These are phyloP conservation scores for Parastagonospora avenae DNA, from an alignment of 2,329 filamentous ascomycete species.

Conservation along the genomic window DNA sequence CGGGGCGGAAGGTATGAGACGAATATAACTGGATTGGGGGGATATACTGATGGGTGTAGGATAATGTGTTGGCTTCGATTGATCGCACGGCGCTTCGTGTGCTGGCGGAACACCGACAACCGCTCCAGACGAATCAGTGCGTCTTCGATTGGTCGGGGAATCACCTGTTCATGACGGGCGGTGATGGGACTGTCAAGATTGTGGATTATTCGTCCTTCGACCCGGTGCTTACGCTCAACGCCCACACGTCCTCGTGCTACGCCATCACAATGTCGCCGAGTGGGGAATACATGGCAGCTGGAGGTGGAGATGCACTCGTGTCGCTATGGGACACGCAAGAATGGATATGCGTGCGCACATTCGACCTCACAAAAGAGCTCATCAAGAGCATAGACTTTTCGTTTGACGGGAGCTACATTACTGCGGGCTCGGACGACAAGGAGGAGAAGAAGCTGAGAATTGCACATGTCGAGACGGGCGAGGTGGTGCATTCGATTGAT, in stretches of 20 bases:
- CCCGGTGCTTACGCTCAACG: slow-evolving; percentile 65
- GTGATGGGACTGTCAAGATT: slow-evolving; percentile 72
- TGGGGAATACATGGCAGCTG: slow-evolving; percentile 73
- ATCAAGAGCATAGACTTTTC: slow-evolving; percentile 76
- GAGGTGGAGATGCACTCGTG: slow-evolving; percentile 76
- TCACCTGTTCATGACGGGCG: slow-evolving; percentile 72
- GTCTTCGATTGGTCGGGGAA: slow-evolving; percentile 75
- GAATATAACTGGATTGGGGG: background rate
- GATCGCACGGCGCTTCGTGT: slow-evolving; percentile 64
- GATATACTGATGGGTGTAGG: slow-evolving; percentile 40
- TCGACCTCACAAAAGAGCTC: slow-evolving; percentile 71
- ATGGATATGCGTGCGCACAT: slow-evolving; percentile 75
- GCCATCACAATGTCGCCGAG: slow-evolving; percentile 72
- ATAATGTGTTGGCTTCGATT: slow-evolving; percentile 66
- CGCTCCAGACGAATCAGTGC: slow-evolving; percentile 72
- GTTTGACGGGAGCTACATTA: slow-evolving; percentile 77
- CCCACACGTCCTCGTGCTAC: slow-evolving; percentile 75
- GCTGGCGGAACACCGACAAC: slow-evolving; percentile 64
- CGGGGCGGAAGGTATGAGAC: slow-evolving; percentile 68
- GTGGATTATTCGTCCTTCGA: slow-evolving; percentile 55
- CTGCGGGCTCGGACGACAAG: slow-evolving; percentile 75
- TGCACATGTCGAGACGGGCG: slow-evolving; percentile 74
- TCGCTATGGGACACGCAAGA: slow-evolving; percentile 78
- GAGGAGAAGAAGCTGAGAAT: slow-evolving; percentile 73
- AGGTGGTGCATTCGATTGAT: slow-evolving; percentile 73